These are phyloP conservation scores for Kwoniella shivajii DNA, from an alignment of 1,284 basidiomycete genomes.

Conservation along the genomic window DNA sequence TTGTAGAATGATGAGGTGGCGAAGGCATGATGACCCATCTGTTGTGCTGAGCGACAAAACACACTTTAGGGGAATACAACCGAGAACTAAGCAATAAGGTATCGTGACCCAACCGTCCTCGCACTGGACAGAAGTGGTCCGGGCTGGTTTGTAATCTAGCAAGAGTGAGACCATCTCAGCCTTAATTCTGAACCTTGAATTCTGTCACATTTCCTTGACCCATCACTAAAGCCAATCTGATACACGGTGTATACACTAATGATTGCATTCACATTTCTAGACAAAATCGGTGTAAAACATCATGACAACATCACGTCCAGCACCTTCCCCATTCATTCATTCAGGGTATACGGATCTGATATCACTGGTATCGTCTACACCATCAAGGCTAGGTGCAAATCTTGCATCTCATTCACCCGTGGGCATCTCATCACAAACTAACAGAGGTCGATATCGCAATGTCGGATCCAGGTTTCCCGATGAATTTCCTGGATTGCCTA, in stretches of 20 bases:
- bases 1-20: neutral
- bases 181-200: no score
- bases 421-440: constrained; percentile 51
- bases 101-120: no score
- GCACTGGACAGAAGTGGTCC: no score
- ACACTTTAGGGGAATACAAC: no score
- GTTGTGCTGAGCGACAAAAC: no score
- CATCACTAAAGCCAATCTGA: no score
- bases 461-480: neutral
- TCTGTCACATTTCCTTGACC: no score
- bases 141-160: no score
- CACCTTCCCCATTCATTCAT: constrained; percentile 30
- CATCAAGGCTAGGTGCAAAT: constrained; percentile 59
- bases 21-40: no score
- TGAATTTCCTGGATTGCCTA: neutral
- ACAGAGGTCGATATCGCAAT: constrained; percentile 9
- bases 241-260: neutral
- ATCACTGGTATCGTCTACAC: constrained; percentile 67
- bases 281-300: neutral
- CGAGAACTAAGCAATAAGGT: no score
- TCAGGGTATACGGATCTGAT: constrained; percentile 81
- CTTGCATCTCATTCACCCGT: constrained; percentile 63
- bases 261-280: no score
- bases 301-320: constrained; percentile 17
- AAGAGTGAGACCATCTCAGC: no score